Evolutionary conservation across 192 early-diverging fungal genomes (phyloP).

Genomic region (Chytriomyces hyalinus): DNA sequence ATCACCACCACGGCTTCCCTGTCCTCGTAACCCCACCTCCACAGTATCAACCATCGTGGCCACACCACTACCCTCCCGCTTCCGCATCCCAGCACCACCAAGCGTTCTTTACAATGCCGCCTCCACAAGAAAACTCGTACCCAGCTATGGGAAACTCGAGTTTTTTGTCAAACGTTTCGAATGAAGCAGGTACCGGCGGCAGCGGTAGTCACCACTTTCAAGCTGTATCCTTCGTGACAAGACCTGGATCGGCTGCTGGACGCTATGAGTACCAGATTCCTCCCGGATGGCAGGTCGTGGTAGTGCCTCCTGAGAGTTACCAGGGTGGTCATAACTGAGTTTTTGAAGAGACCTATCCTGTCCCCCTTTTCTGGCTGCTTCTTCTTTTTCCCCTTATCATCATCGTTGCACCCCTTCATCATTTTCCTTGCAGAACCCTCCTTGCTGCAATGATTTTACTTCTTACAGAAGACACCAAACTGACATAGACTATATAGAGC

Average conservation of each 20-base stretch:
- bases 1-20: conserved; percentile 5
- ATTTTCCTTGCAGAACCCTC: no score
- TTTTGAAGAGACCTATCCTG: no score
- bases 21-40: background rate
- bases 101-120: background rate
- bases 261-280: background rate
- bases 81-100: background rate
- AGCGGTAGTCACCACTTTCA: background rate
- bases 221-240: background rate
- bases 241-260: background rate
- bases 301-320: background rate
- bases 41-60: background rate
- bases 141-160: background rate
- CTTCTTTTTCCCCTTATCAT: no score
- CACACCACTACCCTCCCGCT: background rate
- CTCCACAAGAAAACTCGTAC: background rate
- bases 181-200: background rate
- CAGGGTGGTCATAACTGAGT: no score
- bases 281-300: conserved; percentile 21
- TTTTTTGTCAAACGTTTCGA: background rate
- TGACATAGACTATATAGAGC: no score
- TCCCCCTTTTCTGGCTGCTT: no score
- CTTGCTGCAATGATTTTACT: no score
- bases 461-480: no score
- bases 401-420: no score